Evolutionary conservation across 345 rosid species (phyloP), one percentile per base, ranked within the genome.

Genomic region (Brassica incana): DNA sequence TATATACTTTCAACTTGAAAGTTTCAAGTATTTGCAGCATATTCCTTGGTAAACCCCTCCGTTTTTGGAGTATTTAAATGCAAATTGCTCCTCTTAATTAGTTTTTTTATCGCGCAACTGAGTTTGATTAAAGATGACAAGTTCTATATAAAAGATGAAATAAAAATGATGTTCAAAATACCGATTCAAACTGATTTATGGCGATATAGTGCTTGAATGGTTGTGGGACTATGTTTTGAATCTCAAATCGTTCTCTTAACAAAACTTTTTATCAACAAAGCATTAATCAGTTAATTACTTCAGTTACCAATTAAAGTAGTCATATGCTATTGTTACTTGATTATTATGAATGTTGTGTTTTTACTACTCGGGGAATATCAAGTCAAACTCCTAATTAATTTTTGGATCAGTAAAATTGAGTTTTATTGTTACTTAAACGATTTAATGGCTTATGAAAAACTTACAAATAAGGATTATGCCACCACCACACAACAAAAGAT

Each of bases 161-260:
- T 9, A n/a, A 18, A 2, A 43, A 12, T 12, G 23, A 68, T 40
- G 1, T 20, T 3, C 7, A 8, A 8, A 40, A 20, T 2, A 67
- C 50, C 2, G 25, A 36, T 2, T 40, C 27, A 40, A 20, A 40
- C 10, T 67, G 5, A 36, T 20, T 60, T 60, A 25, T 25, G 32
- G 32, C 10, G 64, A 23, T 23, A 8, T 65, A 33, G 43, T 32
- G 23, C 23, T 30, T 14, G 11, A 63, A 20, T 29, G 29, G 8
- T 16, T 7, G 66, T 5, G 18, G 38, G 15, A 29, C 9, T 1
- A 40, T 80, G 78, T 66, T 32, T 69, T 75, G 72, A 80, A 75
- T 38, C 66, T 69, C 75, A 40, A 60, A 69, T 75, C 68, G 68
- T 80, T 80, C 65, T 74, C 52, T 69, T 52, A 74, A 80, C 75